Conservation (phyloP, 306 rosid species). For the Alnus rubra region DNA sequence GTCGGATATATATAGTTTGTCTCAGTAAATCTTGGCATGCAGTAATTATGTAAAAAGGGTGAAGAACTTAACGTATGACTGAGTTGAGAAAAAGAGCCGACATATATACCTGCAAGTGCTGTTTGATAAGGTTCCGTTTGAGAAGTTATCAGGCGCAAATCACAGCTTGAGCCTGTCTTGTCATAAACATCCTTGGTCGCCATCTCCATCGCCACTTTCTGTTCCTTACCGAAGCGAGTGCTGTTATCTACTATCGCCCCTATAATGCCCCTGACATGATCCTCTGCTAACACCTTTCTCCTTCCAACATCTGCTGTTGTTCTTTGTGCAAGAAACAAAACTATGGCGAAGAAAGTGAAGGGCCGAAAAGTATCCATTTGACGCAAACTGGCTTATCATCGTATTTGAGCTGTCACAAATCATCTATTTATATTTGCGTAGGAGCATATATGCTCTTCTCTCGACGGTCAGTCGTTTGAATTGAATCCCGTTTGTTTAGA, state of each 20-base stretch:
- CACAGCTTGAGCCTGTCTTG: slow-evolving; percentile 23
- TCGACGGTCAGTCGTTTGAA: neutral
- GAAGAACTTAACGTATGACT: too few relatives aligned
- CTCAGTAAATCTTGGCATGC: too few relatives aligned
- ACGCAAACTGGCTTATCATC: neutral
- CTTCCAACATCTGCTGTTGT: neutral
- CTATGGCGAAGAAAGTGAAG: neutral
- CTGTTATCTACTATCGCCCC: slow-evolving; percentile 44
- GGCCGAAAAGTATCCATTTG: neutral
- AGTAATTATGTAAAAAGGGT: too few relatives aligned
- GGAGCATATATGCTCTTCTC: too few relatives aligned
- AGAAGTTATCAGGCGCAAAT: slow-evolving; percentile 29
- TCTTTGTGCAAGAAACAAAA: neutral
- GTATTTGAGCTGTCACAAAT: neutral
- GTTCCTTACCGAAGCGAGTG: slow-evolving; percentile 50
- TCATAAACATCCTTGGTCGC: slow-evolving; percentile 37
- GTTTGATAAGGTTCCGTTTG: slow-evolving; percentile 39
- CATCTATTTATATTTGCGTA: too few relatives aligned
- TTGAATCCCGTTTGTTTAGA: neutral
- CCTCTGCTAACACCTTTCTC: too few relatives aligned
- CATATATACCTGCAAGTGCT: slow-evolving; percentile 40
- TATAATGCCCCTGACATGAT: slow-evolving; percentile 1
- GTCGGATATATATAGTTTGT: too few relatives aligned
- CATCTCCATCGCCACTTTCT: slow-evolving; percentile 47
- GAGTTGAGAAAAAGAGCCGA: too few relatives aligned